These are phyloP conservation scores for Pisolithus tinctorius DNA, from an alignment of 768 basidiomycete genomes.

Conservation along the genomic window DNA sequence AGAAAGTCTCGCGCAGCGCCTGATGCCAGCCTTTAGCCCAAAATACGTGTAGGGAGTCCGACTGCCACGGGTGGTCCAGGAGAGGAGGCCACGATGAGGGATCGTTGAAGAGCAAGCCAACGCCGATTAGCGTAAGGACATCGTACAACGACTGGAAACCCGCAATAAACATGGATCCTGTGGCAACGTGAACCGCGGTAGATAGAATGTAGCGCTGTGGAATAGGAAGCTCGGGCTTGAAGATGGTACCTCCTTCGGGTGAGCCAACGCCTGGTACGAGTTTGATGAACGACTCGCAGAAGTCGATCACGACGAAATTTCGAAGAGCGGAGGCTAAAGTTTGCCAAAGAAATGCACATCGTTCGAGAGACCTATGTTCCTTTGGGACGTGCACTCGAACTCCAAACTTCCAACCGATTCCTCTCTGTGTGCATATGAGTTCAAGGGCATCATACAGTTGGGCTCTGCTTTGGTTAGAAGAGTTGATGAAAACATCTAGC, in stretches of 20 bases:
- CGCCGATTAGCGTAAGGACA: conserved; percentile 52
- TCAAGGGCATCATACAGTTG: conserved; percentile 61
- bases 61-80: conserved; percentile 59
- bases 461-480: conserved; percentile 6
- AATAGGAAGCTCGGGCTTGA: conserved; percentile 45
- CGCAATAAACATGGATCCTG: conserved; percentile 53
- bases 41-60: conserved; percentile 62
- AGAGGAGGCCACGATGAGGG: conserved; percentile 70
- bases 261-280: conserved; percentile 61
- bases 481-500: conserved; percentile 33
- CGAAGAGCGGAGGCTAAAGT: conserved; percentile 46
- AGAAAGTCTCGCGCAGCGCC: conserved; percentile 60
- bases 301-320: conserved; percentile 54
- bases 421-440: conserved; percentile 51
- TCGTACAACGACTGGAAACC: conserved; percentile 67
- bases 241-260: conserved; percentile 62
- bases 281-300: conserved; percentile 58
- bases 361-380: conserved; percentile 44
- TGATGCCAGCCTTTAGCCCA: conserved; percentile 83
- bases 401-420: conserved; percentile 67
- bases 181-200: conserved; percentile 55
- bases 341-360: conserved; percentile 47
- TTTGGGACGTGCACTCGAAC: conserved; percentile 48
- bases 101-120: conserved; percentile 43
- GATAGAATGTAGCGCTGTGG: conserved; percentile 53